Evolutionary conservation across 164 flowering plant species (phyloP).

Genomic region (Liquidambar formosana): DNA sequence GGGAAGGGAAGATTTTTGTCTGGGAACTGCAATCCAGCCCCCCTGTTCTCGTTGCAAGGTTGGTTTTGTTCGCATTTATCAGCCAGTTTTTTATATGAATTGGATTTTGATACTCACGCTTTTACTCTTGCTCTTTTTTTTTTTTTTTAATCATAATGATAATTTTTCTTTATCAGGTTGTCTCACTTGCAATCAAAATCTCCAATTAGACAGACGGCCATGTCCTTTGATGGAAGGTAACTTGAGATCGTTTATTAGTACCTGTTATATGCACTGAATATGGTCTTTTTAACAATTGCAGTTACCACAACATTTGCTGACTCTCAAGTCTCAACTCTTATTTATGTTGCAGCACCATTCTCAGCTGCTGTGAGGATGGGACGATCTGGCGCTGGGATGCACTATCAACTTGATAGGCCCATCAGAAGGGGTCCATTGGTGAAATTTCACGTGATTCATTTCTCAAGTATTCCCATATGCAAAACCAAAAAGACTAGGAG

Average conservation of each 20-base stretch:
- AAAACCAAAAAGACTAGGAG: no score
- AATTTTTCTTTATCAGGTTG: slow-evolving; percentile 45
- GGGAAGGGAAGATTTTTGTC: slow-evolving; percentile 94
- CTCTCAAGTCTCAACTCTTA: background rate
- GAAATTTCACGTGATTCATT: background rate
- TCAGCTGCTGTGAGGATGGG: slow-evolving; percentile 95
- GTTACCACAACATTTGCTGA: background rate
- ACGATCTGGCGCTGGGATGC: slow-evolving; percentile 98
- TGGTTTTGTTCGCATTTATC: slow-evolving; percentile 4
- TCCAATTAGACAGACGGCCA: slow-evolving; percentile 90
- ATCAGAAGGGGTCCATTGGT: background rate
- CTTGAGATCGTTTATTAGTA: background rate
- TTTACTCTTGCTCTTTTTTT: background rate
- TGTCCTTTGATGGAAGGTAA: slow-evolving; percentile 98
- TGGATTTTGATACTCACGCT: background rate
- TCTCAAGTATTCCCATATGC: background rate
- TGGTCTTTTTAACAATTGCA: background rate
- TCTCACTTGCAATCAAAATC: slow-evolving; percentile 85
- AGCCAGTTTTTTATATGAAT: background rate
- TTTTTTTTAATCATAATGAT: no score
- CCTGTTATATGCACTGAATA: background rate
- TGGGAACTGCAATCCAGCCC: slow-evolving; percentile 97
- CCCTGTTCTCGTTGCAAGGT: slow-evolving; percentile 84
- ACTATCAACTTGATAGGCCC: slow-evolving; percentile 22
- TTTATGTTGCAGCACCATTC: slow-evolving; percentile 69